Evolutionary conservation across 2,329 filamentous ascomycete genomes (phyloP), one percentile per base, ranked within the genome.

Genomic region (Phaeosphaeriaceae sp.): DNA sequence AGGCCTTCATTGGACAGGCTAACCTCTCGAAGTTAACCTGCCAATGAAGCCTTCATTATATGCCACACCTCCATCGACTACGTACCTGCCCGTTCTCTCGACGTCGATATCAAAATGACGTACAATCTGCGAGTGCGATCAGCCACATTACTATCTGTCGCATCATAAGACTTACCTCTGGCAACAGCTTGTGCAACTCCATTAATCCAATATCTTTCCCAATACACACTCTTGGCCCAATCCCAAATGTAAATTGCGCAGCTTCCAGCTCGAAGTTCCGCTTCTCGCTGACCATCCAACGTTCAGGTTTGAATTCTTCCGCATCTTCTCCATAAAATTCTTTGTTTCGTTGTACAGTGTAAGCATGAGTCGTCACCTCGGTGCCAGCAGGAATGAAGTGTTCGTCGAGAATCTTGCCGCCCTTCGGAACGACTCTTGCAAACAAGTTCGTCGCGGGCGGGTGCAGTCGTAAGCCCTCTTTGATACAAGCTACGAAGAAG

Each of bases 391-490:
- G 80, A 4, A 78, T 72, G 45, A 75, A 77, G 19, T 76, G 70
- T 1, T 78, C 79, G 46, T 78, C 79, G 2, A 82, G 66, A 6
- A 76, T 65, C 33, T 80, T 71, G 1, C 71, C 73, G 3, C 60
- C 65, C 19, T 64, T 56, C 3, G 69, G 67, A 9, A 53, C 74
- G 4, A 82, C 69, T 0, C 84, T 78, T 2, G 83, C 80, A 65
- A 86, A 83, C 24, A 85, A 78, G 55, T 82, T 84, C 1, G 83
- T 80, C 0, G 82, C 83, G 0, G 83, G 78, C 1, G 84, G 84
- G 53, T 80, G 79, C 20, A 86, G 74, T 1, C 83, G 81, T 63
- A 86, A 73, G 1, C 79, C 78, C 64, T 86, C 84, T 24, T 80
- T 80, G 47, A 86, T 78, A 58, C 82, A 84, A 1, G 82, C 82